Evolutionary conservation across 2,329 filamentous ascomycete genomes (phyloP), one percentile per base, ranked within the genome.

Genomic region (Paracorniculantispora psalliotae): DNA sequence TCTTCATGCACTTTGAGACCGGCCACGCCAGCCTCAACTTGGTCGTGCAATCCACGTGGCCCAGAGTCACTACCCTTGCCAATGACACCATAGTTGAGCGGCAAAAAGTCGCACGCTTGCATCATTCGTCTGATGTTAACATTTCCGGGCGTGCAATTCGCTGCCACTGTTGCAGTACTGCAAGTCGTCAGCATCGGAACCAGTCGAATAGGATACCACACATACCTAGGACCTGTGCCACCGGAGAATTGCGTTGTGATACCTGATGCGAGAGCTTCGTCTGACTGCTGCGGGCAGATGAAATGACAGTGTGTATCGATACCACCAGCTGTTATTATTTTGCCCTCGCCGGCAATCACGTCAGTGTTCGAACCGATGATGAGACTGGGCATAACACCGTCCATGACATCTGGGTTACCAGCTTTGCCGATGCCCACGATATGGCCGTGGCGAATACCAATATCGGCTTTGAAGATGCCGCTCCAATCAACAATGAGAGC

Each of bases 391-490:
- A 88, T 80, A 7, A 97, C 91, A 4, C 90, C 90, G 33, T 94
- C 88, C 93, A 97, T 97, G 49, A 96, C 85, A 73, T 97, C 93
- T n/a, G 93, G 93, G 68, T 97, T 97, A 21, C 93, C 93, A 17
- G 93, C 91, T 75, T 97, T 97, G 61, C 93, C 93, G 65, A 97
- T 93, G 0, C 86, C 93, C 28, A 88, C 87, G 67, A 97, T 97
- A 41, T 89, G 71, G 2, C 93, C 92, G 65, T 92, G 75, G 73
- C 96, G 96, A 72, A 97, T 87, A 28, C 93, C 93, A 69, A 97
- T 96, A 72, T 97, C 93, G 6, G 92, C 93, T 77, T 97, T 97
- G 80, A 91, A 96, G 68, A 97, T 96, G 50, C 93, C 93, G 1
- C 83, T 88, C 83, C 89, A 96, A 75, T 97, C 93, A 21, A 97